Conservation (phyloP, 495 filamentous ascomycete species). For the Jackrogersella multiformis region DNA sequence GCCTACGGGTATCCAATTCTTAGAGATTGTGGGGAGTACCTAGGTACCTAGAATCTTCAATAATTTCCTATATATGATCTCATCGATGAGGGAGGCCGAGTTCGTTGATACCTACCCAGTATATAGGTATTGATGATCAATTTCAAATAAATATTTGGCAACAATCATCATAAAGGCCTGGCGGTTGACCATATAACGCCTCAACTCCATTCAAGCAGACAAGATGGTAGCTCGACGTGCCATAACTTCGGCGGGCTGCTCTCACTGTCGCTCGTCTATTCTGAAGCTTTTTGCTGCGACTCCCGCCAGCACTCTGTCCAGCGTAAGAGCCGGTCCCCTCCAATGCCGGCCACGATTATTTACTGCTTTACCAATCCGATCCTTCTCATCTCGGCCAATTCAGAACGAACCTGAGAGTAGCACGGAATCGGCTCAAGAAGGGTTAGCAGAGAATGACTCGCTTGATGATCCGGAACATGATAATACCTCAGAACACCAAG, state of each 20-base stretch:
- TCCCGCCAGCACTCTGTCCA: slow-evolving; percentile 21
- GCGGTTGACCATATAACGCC: too few species aligned
- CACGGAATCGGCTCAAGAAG: background rate
- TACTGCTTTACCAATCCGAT: slow-evolving; percentile 18
- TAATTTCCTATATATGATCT: slow-evolving; percentile 14
- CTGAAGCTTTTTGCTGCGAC: slow-evolving; percentile 38
- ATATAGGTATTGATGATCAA: too few species aligned
- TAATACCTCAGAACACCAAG: slow-evolving; percentile 1
- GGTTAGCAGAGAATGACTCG: slow-evolving; percentile 3
- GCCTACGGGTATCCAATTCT: background rate
- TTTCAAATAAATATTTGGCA: too few species aligned
- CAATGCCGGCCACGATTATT: slow-evolving; percentile 15
- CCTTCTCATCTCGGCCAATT: slow-evolving; percentile 35
- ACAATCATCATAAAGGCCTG: too few species aligned
- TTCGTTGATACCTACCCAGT: too few species aligned
- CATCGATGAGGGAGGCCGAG: background rate
- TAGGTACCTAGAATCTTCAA: background rate
- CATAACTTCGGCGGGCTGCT: slow-evolving; percentile 38
- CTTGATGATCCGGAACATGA: slow-evolving; percentile 5
- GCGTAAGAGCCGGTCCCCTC: slow-evolving; percentile 8
- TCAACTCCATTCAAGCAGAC: background rate
- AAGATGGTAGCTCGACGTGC: slow-evolving; percentile 35
- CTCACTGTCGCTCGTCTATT: slow-evolving; percentile 41
- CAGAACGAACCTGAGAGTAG: slow-evolving; percentile 5
- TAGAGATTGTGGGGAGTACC: background rate